These are phyloP conservation scores for Naganishia friedmannii DNA, from an alignment of 768 basidiomycete species.

Conservation along the genomic window DNA sequence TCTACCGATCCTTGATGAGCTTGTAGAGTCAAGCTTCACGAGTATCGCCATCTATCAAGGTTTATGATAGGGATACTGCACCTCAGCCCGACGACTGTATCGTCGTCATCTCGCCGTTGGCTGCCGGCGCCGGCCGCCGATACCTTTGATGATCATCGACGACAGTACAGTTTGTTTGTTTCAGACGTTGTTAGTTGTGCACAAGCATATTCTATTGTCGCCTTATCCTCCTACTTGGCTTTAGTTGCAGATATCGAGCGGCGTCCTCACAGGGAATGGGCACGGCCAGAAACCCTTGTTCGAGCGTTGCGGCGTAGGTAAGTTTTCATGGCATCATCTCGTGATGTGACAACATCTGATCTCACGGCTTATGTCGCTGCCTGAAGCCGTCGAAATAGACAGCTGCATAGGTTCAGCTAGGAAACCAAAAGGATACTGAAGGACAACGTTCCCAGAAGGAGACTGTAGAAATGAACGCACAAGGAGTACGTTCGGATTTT, in stretches of 20 bases:
- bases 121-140: neutral
- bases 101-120: neutral
- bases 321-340: neutral
- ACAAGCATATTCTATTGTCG: constrained; percentile 1
- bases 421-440: no score
- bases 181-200: neutral
- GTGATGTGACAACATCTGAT: neutral
- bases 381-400: no score
- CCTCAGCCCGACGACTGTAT: constrained; percentile 1
- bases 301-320: neutral
- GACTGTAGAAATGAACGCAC: neutral
- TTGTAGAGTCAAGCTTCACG: no score
- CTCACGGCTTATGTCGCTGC: neutral
- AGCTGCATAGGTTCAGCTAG: no score
- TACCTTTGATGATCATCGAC: neutral
- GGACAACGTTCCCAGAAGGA: no score
- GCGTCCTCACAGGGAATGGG: neutral
- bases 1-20: no score
- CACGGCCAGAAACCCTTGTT: neutral
- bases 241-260: neutral
- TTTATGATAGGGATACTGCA: no score
- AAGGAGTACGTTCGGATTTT: neutral
- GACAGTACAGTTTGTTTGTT: neutral
- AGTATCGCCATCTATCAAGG: no score
- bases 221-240: neutral